phyloP scores from a whole-genome alignment of 1,284 basidiomycete species.

The Coniferiporia weirii region DNA sequence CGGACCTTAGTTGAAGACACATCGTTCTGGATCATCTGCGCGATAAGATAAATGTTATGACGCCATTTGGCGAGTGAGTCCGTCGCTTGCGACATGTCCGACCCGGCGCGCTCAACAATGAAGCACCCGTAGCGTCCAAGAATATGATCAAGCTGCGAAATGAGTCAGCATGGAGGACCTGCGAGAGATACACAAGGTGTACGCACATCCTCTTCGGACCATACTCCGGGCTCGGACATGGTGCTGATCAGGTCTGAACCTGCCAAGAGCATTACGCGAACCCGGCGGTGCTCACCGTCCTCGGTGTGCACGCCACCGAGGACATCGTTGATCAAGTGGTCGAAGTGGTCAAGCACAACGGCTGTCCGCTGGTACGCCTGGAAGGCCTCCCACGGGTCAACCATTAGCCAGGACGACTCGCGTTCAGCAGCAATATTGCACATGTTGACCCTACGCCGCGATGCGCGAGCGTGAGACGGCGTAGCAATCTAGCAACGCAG shows the following conservation, averaged over 20 bases:
- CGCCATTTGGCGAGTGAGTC: slow-evolving; percentile 75
- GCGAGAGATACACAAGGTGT: not conserved
- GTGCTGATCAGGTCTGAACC: slow-evolving; percentile 97
- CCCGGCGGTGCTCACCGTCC: slow-evolving; percentile 58
- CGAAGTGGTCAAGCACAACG: slow-evolving; percentile 93
- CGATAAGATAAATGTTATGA: slow-evolving; percentile 90
- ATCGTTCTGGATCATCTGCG: slow-evolving; percentile 97
- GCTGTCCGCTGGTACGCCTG: slow-evolving; percentile 94
- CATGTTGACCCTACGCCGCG: slow-evolving; percentile 47
- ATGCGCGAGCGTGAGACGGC: slow-evolving; percentile 5
- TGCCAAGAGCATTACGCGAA: slow-evolving; percentile 89
- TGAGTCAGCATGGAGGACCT: slow-evolving; percentile 11
- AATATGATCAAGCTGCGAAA: slow-evolving; percentile 83
- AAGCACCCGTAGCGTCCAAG: slow-evolving; percentile 91
- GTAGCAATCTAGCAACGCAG: slow-evolving; percentile 10
- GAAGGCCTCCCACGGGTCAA: slow-evolving; percentile 95
- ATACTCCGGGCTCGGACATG: slow-evolving; percentile 98
- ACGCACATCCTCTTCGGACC: slow-evolving; percentile 89
- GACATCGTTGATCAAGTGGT: slow-evolving; percentile 85
- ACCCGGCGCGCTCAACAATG: slow-evolving; percentile 93
- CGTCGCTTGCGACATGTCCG: slow-evolving; percentile 82
- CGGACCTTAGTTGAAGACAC: slow-evolving; percentile 94
- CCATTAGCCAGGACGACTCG: slow-evolving; percentile 80
- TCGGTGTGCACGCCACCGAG: slow-evolving; percentile 65
- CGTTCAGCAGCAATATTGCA: slow-evolving; percentile 79